phyloP scores from a whole-genome alignment of 352 stramenopile genomes.

The Phytophthora litchii region DNA sequence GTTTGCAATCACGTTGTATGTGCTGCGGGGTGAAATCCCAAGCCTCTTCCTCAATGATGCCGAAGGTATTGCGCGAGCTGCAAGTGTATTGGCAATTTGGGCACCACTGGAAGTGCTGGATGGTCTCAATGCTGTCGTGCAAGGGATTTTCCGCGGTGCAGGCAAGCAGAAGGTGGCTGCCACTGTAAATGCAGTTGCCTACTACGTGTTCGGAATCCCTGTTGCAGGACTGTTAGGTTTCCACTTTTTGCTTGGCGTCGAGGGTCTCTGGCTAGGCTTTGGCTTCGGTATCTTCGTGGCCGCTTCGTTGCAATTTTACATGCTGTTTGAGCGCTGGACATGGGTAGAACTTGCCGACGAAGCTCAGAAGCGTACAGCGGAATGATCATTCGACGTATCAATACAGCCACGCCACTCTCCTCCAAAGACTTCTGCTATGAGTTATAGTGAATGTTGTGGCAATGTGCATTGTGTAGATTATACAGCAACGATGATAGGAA shows the following conservation, averaged over 20 bases:
- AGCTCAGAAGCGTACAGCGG: slow-evolving; percentile 43
- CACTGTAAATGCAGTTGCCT: slow-evolving; percentile 70
- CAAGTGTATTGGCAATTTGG: slow-evolving; percentile 48
- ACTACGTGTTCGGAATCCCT: slow-evolving; percentile 80
- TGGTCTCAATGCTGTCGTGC: slow-evolving; percentile 52
- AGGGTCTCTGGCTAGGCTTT: slow-evolving; percentile 68
- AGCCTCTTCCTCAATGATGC: slow-evolving; percentile 51
- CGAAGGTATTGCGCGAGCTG: slow-evolving; percentile 43
- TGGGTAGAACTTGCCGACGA: slow-evolving; percentile 47
- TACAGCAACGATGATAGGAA: no score
- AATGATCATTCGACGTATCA: no score
- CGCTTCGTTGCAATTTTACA: slow-evolving; percentile 37
- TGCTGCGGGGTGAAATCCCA: slow-evolving; percentile 30
- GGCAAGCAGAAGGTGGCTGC: slow-evolving; percentile 67
- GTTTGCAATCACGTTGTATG: slow-evolving; percentile 32
- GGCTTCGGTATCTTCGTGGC: slow-evolving; percentile 48
- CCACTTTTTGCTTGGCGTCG: slow-evolving; percentile 45
- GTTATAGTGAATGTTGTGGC: no score
- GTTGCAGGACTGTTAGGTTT: slow-evolving; percentile 64
- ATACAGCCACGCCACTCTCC: no score
- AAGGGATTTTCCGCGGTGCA: slow-evolving; percentile 72
- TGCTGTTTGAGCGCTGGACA: slow-evolving; percentile 43
- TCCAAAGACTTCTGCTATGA: no score
- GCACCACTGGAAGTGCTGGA: slow-evolving; percentile 58
- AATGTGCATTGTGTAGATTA: no score